phyloP scores from a whole-genome alignment of 1,139 yeast genomes.

The Suhomyces taliae region DNA sequence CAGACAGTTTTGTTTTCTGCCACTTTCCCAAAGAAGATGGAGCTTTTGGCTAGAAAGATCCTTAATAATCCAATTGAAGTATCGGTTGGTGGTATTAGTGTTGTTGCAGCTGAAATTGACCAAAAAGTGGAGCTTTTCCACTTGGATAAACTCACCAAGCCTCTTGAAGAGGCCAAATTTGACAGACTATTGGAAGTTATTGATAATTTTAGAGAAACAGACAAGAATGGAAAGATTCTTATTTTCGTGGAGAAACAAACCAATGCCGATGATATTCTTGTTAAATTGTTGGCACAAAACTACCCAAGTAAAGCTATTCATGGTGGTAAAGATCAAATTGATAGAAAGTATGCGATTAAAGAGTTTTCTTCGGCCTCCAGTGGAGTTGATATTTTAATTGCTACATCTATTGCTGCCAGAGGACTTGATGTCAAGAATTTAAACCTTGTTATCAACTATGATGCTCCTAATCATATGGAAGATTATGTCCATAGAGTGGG shows the following conservation, averaged over 20 bases:
- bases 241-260: constrained; percentile 88
- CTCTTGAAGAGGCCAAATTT: constrained; percentile 43
- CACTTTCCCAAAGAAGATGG: constrained; percentile 85
- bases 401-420: constrained; percentile 93
- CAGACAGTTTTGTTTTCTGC: constrained; percentile 96
- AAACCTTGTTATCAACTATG: constrained; percentile 78
- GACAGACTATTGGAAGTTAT: constrained; percentile 53
- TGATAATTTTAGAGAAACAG: constrained; percentile 37
- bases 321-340: constrained; percentile 90
- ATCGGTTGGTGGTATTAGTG: constrained; percentile 77
- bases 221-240: constrained; percentile 55
- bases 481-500: constrained; percentile 98
- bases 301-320: constrained; percentile 70
- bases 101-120: constrained; percentile 77
- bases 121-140: constrained; percentile 68
- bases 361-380: constrained; percentile 62
- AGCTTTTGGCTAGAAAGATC: constrained; percentile 65
- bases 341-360: constrained; percentile 72
- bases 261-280: constrained; percentile 69
- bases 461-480: constrained; percentile 89
- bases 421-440: constrained; percentile 90
- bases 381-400: constrained; percentile 63
- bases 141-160: constrained; percentile 18
- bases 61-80: constrained; percentile 70
- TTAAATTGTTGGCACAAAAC: constrained; percentile 56